phyloP scores from a whole-genome alignment of 2,329 filamentous ascomycete species.

The Colletotrichum sp. region DNA sequence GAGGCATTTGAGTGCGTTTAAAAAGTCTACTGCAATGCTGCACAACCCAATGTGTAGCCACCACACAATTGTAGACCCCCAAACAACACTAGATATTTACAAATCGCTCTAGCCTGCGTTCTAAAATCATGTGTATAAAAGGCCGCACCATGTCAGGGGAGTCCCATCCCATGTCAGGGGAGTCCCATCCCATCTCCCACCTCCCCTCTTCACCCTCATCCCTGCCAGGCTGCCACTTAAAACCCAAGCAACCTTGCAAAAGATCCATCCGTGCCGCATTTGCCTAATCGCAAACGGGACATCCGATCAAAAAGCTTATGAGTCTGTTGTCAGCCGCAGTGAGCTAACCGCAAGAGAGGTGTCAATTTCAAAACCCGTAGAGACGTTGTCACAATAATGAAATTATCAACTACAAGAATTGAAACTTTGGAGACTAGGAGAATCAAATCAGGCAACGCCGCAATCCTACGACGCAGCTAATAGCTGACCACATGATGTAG shows the following conservation, averaged over 20 bases:
- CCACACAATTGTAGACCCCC: too few relatives aligned
- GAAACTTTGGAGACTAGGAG: neutral
- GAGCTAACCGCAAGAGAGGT: neutral
- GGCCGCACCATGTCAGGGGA: neutral
- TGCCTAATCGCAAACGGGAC: neutral
- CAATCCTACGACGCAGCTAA: neutral
- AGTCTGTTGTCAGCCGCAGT: neutral
- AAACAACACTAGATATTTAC: too few relatives aligned
- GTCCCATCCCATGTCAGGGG: too few relatives aligned
- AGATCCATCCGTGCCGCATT: neutral
- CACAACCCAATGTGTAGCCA: too few relatives aligned
- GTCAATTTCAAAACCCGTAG: neutral
- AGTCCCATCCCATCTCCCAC: too few relatives aligned
- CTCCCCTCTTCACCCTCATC: neutral
- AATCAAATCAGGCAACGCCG: neutral
- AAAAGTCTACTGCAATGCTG: too few relatives aligned
- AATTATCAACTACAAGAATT: neutral
- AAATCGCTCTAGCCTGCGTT: neutral
- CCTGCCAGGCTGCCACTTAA: neutral
- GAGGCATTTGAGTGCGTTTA: too few relatives aligned
- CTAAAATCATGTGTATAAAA: neutral
- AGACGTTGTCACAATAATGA: neutral
- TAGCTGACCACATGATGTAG: neutral
- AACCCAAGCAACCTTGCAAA: neutral
- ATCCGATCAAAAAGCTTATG: neutral